Base-by-base conservation (phyloP, 2,329 filamentous ascomycete genomes). In the Thielaviopsis musarum region DNA sequence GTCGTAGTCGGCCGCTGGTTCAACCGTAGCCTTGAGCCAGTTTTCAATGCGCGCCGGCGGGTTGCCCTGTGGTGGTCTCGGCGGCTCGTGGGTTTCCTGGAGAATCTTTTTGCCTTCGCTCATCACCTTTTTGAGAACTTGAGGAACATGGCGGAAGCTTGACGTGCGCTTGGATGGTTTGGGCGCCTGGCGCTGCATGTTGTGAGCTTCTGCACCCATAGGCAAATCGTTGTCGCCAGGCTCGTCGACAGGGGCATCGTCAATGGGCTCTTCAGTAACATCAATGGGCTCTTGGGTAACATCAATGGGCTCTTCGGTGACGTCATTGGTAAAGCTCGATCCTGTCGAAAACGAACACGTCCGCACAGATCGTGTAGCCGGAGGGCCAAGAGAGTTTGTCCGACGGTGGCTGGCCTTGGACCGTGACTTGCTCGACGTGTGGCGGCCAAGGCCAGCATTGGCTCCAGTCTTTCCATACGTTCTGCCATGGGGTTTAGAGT, bases 211-310 rank as follows among this genome's bases (percentile, higher is more conserved):
- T 5, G 74, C 74, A 21, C 74, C 73, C 0, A 77, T 66, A 0
- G 80, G 75, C 1, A 84, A 68, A 58, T 84, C 81, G 15, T 45
- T 45, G 5, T 45, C 38, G 6, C 38, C 38, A 6, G 84, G 71
- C 65, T 81, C 80, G 64, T 80, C 84, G 64, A 85, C 84, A n/a
- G 82, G 82, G 19, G 82, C 84, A 63, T 79, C 79, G 5, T 82
- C 82, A 66, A 83, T 77, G 0, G 81, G 81, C 55, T 84, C 83
- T 13, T 84, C 81, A 19, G 74, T 57, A 9, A 79, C 79, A 5
- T 82, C 82, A 66, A 83, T 77, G 0, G 81, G 81, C 30, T 34
- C 30, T 34, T 6, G 4, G 30, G 30, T 34, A 63, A 79, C 79
- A 5, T 82, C 82, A 66, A 83, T 77, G 0, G 81, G 81, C 30